Conservation (phyloP, 495 filamentous ascomycete species). For the Aspergillus cavernicola region DNA sequence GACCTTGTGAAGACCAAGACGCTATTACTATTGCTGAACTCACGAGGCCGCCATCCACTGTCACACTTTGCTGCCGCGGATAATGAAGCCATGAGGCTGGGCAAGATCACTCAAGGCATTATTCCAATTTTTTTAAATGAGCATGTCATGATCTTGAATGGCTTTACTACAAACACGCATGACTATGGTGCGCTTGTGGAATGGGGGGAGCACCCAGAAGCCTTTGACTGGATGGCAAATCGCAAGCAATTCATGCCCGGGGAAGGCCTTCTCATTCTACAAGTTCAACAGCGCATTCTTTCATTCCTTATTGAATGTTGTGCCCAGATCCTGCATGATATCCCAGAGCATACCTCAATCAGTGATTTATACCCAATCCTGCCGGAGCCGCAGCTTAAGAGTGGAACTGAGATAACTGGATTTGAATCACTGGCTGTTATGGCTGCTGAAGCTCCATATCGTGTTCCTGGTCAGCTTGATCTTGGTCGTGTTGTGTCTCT, state of each 20-base stretch:
- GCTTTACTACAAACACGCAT: slow-evolving; percentile 15
- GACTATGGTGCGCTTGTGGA: slow-evolving; percentile 43
- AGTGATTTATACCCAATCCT: slow-evolving; percentile 17
- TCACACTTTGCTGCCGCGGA: slow-evolving; percentile 39
- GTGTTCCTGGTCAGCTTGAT: slow-evolving; percentile 36
- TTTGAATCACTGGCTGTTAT: slow-evolving; percentile 39
- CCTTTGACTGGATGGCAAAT: slow-evolving; percentile 25
- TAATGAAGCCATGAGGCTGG: not conserved
- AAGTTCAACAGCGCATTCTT: slow-evolving; percentile 39
- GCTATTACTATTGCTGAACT: slow-evolving; percentile 36
- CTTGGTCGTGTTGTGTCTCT: slow-evolving; percentile 36
- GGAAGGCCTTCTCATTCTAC: slow-evolving; percentile 42
- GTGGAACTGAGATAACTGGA: slow-evolving; percentile 38
- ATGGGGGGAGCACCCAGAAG: slow-evolving; percentile 37
- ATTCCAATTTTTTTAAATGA: slow-evolving; percentile 32
- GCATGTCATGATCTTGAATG: slow-evolving; percentile 42
- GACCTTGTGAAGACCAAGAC: slow-evolving; percentile 36
- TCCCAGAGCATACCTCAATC: slow-evolving; percentile 10
- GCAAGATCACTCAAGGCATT: slow-evolving; percentile 16
- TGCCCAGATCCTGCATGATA: slow-evolving; percentile 41
- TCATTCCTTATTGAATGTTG: slow-evolving; percentile 41
- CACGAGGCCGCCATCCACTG: slow-evolving; percentile 43
- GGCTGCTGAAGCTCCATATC: slow-evolving; percentile 45
- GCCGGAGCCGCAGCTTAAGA: slow-evolving; percentile 22
- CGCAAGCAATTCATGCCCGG: slow-evolving; percentile 32